phyloP scores from a whole-genome alignment of 2,329 filamentous ascomycete genomes.

The Cyphellophora europaea region DNA sequence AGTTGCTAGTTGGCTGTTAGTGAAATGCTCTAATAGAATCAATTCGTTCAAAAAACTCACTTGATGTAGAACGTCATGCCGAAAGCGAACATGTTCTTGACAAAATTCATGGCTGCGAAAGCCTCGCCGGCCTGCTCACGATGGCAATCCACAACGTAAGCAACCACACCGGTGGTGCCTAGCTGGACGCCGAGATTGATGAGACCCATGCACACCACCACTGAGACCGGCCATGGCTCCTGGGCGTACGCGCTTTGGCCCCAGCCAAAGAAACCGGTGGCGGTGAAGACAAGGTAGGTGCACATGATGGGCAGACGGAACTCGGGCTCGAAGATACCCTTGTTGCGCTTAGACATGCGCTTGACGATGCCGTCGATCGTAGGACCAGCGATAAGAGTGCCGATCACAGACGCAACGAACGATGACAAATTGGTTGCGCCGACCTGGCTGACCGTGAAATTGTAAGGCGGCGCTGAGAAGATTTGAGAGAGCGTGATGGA shows the following conservation, averaged over 20 bases:
- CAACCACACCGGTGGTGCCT: conserved; percentile 35
- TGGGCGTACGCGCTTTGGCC: conserved; percentile 41
- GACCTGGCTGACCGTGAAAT: conserved; percentile 29
- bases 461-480: conserved; percentile 26
- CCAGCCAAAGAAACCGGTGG: conserved; percentile 39
- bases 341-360: conserved; percentile 15
- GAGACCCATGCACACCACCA: conserved; percentile 39
- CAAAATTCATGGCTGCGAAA: conserved; percentile 40
- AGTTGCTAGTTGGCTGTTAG: no score
- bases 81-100: conserved; percentile 42
- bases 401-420: conserved; percentile 23
- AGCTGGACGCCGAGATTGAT: conserved; percentile 35
- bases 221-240: conserved; percentile 38
- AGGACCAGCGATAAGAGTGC: conserved; percentile 14
- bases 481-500: conserved; percentile 27
- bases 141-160: conserved; percentile 41
- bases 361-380: conserved; percentile 20
- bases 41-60: no score
- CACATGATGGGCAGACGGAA: conserved; percentile 19
- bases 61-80: conserved; percentile 41
- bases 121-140: conserved; percentile 40
- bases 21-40: no score
- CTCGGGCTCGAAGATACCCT: conserved; percentile 21
- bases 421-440: conserved; percentile 25
- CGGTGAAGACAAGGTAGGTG: conserved; percentile 33